Base-by-base conservation (phyloP, 2,329 filamentous ascomycete species). In the Exserohilum rostratum region DNA sequence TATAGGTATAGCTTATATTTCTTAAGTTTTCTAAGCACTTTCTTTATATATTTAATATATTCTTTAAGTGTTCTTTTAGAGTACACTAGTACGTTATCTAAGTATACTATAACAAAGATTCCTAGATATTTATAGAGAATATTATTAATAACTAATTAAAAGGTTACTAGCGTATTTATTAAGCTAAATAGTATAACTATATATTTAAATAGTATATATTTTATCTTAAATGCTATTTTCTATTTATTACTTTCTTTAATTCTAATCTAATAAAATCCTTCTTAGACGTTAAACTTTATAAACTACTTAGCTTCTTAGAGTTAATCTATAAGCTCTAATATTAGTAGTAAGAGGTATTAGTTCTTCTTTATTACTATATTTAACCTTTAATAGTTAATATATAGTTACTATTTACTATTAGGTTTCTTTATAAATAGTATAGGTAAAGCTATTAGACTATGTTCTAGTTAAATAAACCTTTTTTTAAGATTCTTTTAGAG, bases 1-100 rank as follows among this genome's bases (percentile, higher is more conserved):
- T 33, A 5, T 12, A 33, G 31, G 31, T 33, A 33, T 13, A 33
- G 31, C 11, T 33, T 33, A 5, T 33, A 33, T 33, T 33, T 11
- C 12, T 33, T 33, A 33, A 33, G 31, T 11, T 33, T 33, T 13
- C 5, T 2, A 12, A 33, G 44, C 13, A 76, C 60, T 43, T 58
- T 17, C 37, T 57, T 20, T 12, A 72, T 54, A 43, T 71, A 42
- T 33, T 64, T 29, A 3, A 44, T 6, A 20, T 44, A 3, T 33
- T 45, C 42, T 34, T 45, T 7, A 1, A 45, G 42, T 6, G 11
- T 5, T 22, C 42, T 20, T 11, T 13, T 43, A 43, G 39, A 17
- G 25, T 43, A 43, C 10, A 43, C 25, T 30, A 43, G 25, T 30
- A 43, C 12, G 15, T 43, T 10, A n/a, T 43, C 15, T 17, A 43